Base-by-base conservation (phyloP, 768 basidiomycete species). In the Ramaria sp. region DNA sequence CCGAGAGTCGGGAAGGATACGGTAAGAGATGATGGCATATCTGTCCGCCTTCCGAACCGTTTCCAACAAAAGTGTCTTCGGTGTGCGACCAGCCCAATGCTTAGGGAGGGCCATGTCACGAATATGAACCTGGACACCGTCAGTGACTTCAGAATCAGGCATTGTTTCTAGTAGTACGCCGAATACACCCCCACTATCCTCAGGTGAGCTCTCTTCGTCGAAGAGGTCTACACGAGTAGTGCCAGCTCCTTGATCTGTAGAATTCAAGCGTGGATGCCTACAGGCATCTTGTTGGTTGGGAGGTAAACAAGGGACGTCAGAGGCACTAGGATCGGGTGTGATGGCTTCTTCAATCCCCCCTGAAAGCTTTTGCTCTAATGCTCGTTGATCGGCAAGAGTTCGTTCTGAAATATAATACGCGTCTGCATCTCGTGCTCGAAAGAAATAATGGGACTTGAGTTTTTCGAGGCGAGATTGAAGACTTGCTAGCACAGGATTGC, bases 31-130 rank as follows among this genome's bases (percentile, higher is more conserved):
- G 13, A 82, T 81, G 20, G 91, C 91, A 67, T 86, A 86, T 61
- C 78, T 77, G 68, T 93, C 88, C 19, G 71, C 62, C 64, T 86
- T 90, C 13, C 72, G 67, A 2, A 91, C 83, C 19, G 76, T 75
- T 58, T 91, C 88, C 53, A 75, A 67, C 39, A 98, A 76, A 4
- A 91, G 68, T 15, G 67, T 71, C 68, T 88, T 93, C 10, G 95
- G 91, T 13, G 86, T 84, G 41, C 81, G 83, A 37, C 88, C 86
- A 38, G 88, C 83, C 75, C 84, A 85, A 64, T 88, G 82, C 69
- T 89, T 95, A 1, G 91, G 88, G 24, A 91, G 72, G 1, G 81
- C 66, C 84, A 98, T 86, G 59, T 92, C 82, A 27, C 84, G 75
- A 60, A 85, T 64, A 27, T 61, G 68, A 48, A 86, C 71, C 5